Base-by-base conservation (phyloP, 345 rosid genomes). In the Limnanthes douglasii region DNA sequence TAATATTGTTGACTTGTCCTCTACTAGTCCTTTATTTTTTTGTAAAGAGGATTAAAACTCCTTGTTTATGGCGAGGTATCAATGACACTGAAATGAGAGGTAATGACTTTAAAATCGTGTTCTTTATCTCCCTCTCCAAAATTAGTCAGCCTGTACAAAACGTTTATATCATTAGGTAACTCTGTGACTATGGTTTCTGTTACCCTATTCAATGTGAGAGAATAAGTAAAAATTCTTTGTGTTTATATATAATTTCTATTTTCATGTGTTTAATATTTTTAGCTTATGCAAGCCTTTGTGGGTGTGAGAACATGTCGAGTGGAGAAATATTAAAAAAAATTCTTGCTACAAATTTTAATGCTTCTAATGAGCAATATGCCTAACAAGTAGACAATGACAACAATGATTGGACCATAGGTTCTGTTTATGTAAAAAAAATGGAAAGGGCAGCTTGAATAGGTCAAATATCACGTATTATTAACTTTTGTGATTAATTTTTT, bases 371-470 rank as follows among this genome's bases (percentile, higher is more conserved):
- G 35, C 60, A 66, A 20, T 52, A 45, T 8, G 45, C 39, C 42
- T 37, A 33, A 15, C 69, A n/a, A n/a, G n/a, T n/a, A 37, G 50
- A 21, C 28, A 38, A 50, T 44, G 47, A 44, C 48, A 78, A 70
- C 61, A 62, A 41, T 51, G 54, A 63, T 21, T 31, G 30, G 11
- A 28, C 38, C 35, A 84, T 71, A 26, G 64, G 72, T 45, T 46
- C 50, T 39, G 42, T 51, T 49, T 60, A 57, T 42, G 76, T 88
- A 4, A 94, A 85, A 66, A n/a, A 92, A 85, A 59, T 85, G 96
- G 96, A 75, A 85, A 74, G 99, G 93, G 34, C 99, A 92, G 66
- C 85, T 92, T 49, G 99, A 92, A 76, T 85, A 92, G 96, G 99
- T 92, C 29, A 45, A 37, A 35, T 7, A 27, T 5, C 7, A 30